Base-by-base conservation (phyloP, 2,329 filamentous ascomycete species). In the Capronia epimyces region DNA sequence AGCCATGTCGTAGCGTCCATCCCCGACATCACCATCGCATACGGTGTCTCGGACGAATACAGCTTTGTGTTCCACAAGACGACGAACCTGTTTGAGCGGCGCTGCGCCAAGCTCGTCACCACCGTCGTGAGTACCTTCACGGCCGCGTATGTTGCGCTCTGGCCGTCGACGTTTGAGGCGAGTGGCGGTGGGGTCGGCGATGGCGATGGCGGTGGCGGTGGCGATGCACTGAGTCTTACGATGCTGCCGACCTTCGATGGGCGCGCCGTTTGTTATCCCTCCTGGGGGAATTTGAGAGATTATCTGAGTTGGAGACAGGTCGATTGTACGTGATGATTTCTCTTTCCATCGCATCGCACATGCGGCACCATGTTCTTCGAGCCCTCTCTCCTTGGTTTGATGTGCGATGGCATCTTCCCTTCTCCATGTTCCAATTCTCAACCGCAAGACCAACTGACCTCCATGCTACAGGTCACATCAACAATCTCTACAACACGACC, bases 241-340 rank as follows among this genome's bases (percentile, higher is more conserved):
- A 64, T 62, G 3, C 72, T 95, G 10, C 93, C 93, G 1, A 91
- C 86, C 4, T 98, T 98, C 65, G 93, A 98, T 68, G 91, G 90
- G 0, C 78, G 93, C 44, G 89, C 89, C 13, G 89, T 98, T 2
- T 83, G 85, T 65, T 98, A 97, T 69, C 93, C 93, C 0, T 87
- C 80, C 49, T 76, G 86, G 5, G 76, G 79, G 62, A 94, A 95
- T 66, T 70, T 98, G 59, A 78, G 90, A 21, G 93, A 98, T 71
- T 98, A 98, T 68, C 82, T 98, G 77, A 90, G 87, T 66, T 98
- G 93, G 93, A 80, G 93, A 61, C 93, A 98, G 69, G 93, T 87
- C 37, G 93, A 98, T 67, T 97, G 93, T 93, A 67, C 68, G 83
- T 69, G 13, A 10, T n/a, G 2, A 24, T 3, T 22, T 15, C 31